Base-by-base conservation (phyloP, 2,329 filamentous ascomycete species). In the Byssochlamys sp. region DNA sequence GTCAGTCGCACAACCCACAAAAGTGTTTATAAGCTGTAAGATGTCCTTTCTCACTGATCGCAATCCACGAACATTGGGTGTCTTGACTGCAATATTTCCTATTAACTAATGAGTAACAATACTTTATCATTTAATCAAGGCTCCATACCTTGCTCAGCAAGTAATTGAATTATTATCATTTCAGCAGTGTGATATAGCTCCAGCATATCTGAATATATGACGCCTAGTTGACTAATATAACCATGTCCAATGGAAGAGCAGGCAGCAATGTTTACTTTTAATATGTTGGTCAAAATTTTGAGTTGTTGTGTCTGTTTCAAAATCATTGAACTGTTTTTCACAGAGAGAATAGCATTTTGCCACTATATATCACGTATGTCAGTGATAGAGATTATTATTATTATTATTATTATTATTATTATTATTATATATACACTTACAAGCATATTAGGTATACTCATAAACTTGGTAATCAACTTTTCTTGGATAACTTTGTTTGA, bases 191-290 rank as follows among this genome's bases (percentile, higher is more conserved):
- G 88, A 74, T 97, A 99, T 94, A 99, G 99, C 67, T 94, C 92
- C 57, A 99, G 80, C 92, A 99, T 97, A 71, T 99, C 94, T 65
- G 94, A 86, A 74, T 97, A 99, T 65, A 99, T 97, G 58, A 91
- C 88, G 49, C 92, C 94, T 66, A 99, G 96, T 72, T 99, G 94
- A n/a, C 10, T 94, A 92, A 69, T 96, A 96, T 75, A 99, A 99
- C 76, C 97, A 99, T 55, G 86, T 31, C 95, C 94, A 58, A 99
- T 94, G 0, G 94, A 97, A 35, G 89, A 90, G 74, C 94, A 99
- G 33, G 94, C 94, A n/a, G 95, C 92, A 3, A 99, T 95, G 67
- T 99, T 99, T 0, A 95, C 99, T 83, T 99, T 99, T 94, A 99
- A 99, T 71, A 99, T 96, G 76, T 99, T 99, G 64, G 95, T 95